phyloP scores from a whole-genome alignment of 2,329 filamentous ascomycete genomes.

The Clarireedia monteithiana region DNA sequence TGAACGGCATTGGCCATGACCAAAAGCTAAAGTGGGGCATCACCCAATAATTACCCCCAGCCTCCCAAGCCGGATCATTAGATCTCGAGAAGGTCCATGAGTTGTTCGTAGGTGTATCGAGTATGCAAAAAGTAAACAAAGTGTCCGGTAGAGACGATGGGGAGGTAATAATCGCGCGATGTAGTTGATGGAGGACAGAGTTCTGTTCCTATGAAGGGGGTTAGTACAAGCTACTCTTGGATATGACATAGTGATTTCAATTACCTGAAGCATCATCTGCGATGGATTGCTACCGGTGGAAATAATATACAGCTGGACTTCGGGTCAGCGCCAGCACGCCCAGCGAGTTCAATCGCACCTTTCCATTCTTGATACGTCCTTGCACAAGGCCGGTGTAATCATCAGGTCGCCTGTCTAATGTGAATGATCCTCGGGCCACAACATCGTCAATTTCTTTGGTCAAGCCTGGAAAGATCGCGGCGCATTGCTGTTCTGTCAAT shows the following conservation, averaged over 20 bases:
- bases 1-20: slow-evolving; percentile 45
- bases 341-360: slow-evolving; percentile 23
- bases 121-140: slow-evolving; percentile 44
- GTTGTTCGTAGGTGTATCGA: slow-evolving; percentile 39
- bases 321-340: not conserved
- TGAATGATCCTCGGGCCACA: slow-evolving; percentile 38
- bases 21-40: slow-evolving; percentile 51
- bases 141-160: slow-evolving; percentile 41
- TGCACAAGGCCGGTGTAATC: slow-evolving; percentile 35
- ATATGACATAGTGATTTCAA: slow-evolving; percentile 2
- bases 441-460: slow-evolving; percentile 39
- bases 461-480: slow-evolving; percentile 38
- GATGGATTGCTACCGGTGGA: slow-evolving; percentile 36
- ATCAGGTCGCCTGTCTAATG: slow-evolving; percentile 29
- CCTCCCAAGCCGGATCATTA: slow-evolving; percentile 29
- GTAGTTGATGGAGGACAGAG: slow-evolving; percentile 45
- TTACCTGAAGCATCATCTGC: slow-evolving; percentile 35
- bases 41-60: slow-evolving; percentile 36
- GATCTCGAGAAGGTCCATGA: slow-evolving; percentile 42
- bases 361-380: slow-evolving; percentile 36
- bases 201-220: slow-evolving; percentile 34
- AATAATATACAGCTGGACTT: slow-evolving; percentile 36
- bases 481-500: slow-evolving; percentile 38
- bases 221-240: slow-evolving; percentile 12
- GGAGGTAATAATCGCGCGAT: slow-evolving; percentile 43